Evolutionary conservation across 495 filamentous ascomycete genomes (phyloP), one percentile per base, ranked within the genome.

Genomic region (Penicillium lividum): DNA sequence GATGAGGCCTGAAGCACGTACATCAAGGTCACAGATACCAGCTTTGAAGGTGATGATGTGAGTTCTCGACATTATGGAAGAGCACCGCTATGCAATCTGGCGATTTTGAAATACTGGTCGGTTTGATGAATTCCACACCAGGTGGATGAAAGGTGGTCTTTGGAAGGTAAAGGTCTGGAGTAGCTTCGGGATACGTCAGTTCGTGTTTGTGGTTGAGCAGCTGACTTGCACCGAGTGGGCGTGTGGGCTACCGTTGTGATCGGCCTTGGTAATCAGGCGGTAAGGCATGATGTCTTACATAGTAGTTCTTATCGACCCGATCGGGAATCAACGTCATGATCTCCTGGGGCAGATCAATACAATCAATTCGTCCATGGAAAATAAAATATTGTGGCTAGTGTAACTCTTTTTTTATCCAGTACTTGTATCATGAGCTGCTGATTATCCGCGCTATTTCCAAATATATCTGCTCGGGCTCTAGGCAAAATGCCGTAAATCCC

Each of bases 11-110:
- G 29, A 11, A 60, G 49, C 51, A 82, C 89, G 64, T 76, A 98
- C 93, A 75, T 91, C 84, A 50, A 95, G 69, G 22, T 92, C 86
- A 76, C 95, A 99, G 73, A 83, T 85, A 71, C 95, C 95, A 62
- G 93, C 95, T 82, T 96, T 98, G 82, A 99, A 97, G 5, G 92
- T 95, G 68, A 99, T 92, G 66, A 97, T 82, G 30, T 92, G 93
- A 60, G 76, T 73, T 77, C 87, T 86, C 54, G 91, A 90, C 92
- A 95, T 95, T 45, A 33, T 60, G 44, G 16, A 42, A 33, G 30
- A 46, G 42, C 55, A 43, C 52, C 48, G 31, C 7, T 58, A 31
- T 43, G 33, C 11, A 53, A 42, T 47, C 40, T 29, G 54, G 31
- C 15, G n/a, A 57, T n/a, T 45, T 8, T 31, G 25, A 13, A 5